Percentiles rank a stretch among this genome's conserved stretches.
Evolutionary conservation across 352 stramenopile species (phyloP).

Genomic region (Phytophthora citricola): DNA sequence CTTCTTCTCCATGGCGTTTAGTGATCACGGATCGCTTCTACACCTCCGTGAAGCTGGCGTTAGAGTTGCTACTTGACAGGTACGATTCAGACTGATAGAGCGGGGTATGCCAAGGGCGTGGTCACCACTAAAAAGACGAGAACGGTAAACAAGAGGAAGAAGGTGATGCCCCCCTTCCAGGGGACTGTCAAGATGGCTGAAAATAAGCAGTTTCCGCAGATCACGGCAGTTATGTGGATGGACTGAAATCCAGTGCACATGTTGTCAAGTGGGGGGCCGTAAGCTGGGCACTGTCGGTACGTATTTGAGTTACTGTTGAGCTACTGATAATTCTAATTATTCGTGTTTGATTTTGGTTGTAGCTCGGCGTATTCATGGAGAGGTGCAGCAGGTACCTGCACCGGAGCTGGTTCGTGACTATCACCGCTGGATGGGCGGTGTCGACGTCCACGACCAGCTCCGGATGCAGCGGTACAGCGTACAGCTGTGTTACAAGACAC

Average conservation of each 20-base stretch:
- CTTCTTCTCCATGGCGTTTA: background rate
- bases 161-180: background rate
- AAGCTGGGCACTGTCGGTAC: conserved; percentile 13
- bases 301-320: no score
- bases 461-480: background rate
- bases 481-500: conserved; percentile 6
- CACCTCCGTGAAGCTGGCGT: background rate
- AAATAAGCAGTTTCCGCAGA: background rate
- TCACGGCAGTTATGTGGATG: background rate
- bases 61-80: background rate
- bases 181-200: background rate
- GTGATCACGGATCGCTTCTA: background rate
- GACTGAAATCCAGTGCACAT: no score
- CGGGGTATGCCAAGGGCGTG: background rate
- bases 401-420: no score
- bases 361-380: background rate
- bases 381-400: no score
- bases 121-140: background rate
- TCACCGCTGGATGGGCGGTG: background rate
- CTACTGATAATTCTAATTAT: no score
- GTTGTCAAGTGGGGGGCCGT: background rate
- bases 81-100: background rate
- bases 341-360: no score
- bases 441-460: no score
- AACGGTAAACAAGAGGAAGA: background rate